Conservation (phyloP, 2,329 filamentous ascomycete genomes). For the Clonostachys byssicola region DNA sequence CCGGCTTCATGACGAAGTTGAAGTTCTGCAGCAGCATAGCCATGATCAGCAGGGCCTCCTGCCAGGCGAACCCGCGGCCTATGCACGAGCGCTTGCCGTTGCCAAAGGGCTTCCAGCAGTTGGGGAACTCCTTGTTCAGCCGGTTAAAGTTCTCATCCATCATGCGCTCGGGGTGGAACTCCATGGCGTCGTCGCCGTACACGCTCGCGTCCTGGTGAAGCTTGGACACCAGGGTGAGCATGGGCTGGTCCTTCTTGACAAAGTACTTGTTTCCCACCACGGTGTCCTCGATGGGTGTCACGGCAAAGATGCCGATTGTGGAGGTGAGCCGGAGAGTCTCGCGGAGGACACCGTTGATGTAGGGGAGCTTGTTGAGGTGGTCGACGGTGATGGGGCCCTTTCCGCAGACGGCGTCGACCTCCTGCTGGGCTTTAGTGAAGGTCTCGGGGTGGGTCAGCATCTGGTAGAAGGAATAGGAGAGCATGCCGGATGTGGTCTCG, state of each 20-base stretch:
- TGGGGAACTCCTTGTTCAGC: constrained; percentile 55
- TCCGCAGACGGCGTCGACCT: constrained; percentile 58
- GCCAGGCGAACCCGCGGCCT: constrained; percentile 70
- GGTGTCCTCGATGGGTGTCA: constrained; percentile 24
- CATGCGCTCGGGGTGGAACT: constrained; percentile 71
- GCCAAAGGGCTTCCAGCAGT: constrained; percentile 71
- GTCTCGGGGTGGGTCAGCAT: constrained; percentile 53
- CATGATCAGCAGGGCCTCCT: constrained; percentile 61
- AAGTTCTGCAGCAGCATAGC: constrained; percentile 69
- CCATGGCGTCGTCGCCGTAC: constrained; percentile 60
- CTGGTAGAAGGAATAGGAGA: constrained; percentile 57
- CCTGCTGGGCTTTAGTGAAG: constrained; percentile 52
- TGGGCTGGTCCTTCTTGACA: constrained; percentile 29
- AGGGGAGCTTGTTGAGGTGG: constrained; percentile 57
- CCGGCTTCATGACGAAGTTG: constrained; percentile 36
- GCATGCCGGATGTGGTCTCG: constrained; percentile 59
- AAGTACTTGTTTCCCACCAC: constrained; percentile 49
- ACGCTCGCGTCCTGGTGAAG: constrained; percentile 51
- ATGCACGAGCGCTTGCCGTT: constrained; percentile 69
- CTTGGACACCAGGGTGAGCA: constrained; percentile 39
- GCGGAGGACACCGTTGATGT: constrained; percentile 57
- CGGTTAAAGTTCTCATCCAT: constrained; percentile 61
- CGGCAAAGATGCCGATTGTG: constrained; percentile 13
- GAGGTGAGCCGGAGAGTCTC: constrained; percentile 37
- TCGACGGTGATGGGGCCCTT: constrained; percentile 48